These are phyloP conservation scores for Paspalum notatum DNA, from an alignment of 176 grass and related monocot genomes.

Conservation along the genomic window DNA sequence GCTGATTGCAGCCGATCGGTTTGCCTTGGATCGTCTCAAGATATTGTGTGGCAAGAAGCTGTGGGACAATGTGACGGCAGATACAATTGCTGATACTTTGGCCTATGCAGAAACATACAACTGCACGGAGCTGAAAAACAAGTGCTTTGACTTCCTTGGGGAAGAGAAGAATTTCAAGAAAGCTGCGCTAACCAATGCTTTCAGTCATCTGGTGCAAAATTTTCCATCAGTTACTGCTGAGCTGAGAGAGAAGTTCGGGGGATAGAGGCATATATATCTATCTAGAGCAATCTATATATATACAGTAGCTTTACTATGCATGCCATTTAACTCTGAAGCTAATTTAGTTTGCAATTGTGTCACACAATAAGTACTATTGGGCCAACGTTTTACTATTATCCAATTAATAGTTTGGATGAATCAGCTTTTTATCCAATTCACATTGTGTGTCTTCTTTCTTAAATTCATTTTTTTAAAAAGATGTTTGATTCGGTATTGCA, in stretches of 20 bases:
- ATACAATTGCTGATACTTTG: conserved; percentile 20
- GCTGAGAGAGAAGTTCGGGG: background rate
- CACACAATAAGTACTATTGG: too few species aligned
- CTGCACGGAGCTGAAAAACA: conserved; percentile 50
- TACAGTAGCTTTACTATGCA: too few species aligned
- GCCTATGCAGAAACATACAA: conserved; percentile 40
- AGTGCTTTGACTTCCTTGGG: conserved; percentile 51
- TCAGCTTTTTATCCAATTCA: too few species aligned
- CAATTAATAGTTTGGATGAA: too few species aligned
- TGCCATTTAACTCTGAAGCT: too few species aligned
- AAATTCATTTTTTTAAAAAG: too few species aligned
- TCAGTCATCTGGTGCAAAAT: conserved; percentile 11
- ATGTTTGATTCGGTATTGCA: too few species aligned
- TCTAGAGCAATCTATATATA: too few species aligned
- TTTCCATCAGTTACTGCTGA: conserved; percentile 27
- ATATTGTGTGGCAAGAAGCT: conserved; percentile 40
- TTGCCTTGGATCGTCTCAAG: conserved; percentile 42
- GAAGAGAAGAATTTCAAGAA: conserved; percentile 45
- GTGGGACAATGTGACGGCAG: conserved; percentile 28
- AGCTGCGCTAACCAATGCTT: conserved; percentile 16
- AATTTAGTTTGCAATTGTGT: too few species aligned
- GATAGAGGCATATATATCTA: too few species aligned
- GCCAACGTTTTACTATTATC: too few species aligned
- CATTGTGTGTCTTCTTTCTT: too few species aligned
- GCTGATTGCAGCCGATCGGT: conserved; percentile 49